Evolutionary conservation across 805 yeast genomes (phyloP).

Genomic region (Maudiozyma pseudohumilis): DNA sequence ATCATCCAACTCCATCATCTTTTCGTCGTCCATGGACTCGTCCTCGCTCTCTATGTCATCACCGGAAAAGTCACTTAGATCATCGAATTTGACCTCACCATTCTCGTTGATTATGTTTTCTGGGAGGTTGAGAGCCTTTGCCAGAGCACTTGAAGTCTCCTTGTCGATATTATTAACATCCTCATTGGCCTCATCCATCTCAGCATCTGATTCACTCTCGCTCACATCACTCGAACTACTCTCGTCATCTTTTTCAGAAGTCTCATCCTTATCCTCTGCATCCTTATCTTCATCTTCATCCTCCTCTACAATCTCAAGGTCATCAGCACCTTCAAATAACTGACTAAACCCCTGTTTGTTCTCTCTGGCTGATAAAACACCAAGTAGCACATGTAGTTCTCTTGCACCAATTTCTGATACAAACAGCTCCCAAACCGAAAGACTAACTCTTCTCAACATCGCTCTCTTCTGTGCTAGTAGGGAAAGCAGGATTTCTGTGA

Average conservation of each 20-base stretch:
- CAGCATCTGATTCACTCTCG: slow-evolving; percentile 25
- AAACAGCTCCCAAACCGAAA: slow-evolving; percentile 48
- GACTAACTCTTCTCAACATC: slow-evolving; percentile 46
- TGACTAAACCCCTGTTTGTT: slow-evolving; percentile 71
- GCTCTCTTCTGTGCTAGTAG: slow-evolving; percentile 49
- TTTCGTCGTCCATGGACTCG: slow-evolving; percentile 90
- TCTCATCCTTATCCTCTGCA: slow-evolving; percentile 29
- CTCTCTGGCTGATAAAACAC: slow-evolving; percentile 56
- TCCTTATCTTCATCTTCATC: slow-evolving; percentile 34
- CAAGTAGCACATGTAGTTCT: slow-evolving; percentile 42
- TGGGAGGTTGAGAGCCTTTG: slow-evolving; percentile 62
- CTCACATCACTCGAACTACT: slow-evolving; percentile 25
- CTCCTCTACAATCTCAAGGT: slow-evolving; percentile 35
- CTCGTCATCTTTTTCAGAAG: slow-evolving; percentile 17
- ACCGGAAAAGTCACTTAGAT: slow-evolving; percentile 35
- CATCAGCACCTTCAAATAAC: slow-evolving; percentile 58
- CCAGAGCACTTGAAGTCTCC: slow-evolving; percentile 53
- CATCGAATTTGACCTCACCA: slow-evolving; percentile 39
- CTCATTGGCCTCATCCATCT: slow-evolving; percentile 30
- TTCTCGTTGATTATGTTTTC: slow-evolving; percentile 34
- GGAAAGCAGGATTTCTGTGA: slow-evolving; percentile 50
- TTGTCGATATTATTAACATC: slow-evolving; percentile 39
- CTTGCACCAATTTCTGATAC: slow-evolving; percentile 35
- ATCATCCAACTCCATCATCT: slow-evolving; percentile 88
- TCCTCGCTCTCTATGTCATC: slow-evolving; percentile 45